Base-by-base conservation (phyloP, 352 stramenopile species). In the Phytopythium mirpurense region DNA sequence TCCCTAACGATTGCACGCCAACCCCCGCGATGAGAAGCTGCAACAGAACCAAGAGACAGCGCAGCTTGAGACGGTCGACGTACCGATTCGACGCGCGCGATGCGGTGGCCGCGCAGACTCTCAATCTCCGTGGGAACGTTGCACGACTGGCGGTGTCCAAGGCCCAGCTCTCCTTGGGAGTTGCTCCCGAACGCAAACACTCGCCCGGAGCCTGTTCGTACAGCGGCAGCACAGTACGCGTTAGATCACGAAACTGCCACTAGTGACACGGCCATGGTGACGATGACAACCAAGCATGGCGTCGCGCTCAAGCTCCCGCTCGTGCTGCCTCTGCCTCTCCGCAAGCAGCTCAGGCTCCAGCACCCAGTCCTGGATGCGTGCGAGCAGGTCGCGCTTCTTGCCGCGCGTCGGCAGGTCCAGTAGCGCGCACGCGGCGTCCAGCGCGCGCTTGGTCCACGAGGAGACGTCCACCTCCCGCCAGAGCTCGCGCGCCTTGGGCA, bases 171-270 rank as follows among this genome's bases (percentile, higher is more conserved):
- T 36, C 81, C 81, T 21, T 82, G 61, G 36, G 71, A 74, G 44
- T 91, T 91, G 60, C 60, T 70, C 8, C 81, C 81, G 35, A 77
- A 87, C 3, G 65, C 75, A 63, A 91, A 89, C 24, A 91, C 81
- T 10, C 81, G 63, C 1, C 76, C 74, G 4, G 70, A 78, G 16
- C 57, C 74, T 83, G 58, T 18, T 36, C 7, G 23, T 32, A 10
- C 5, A 15, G 11, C 32, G 32, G 2, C 7, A 36, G 11, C 32
- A 36, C 32, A n/a, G n/a, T n/a, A n/a, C n/a, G n/a, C n/a, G n/a
- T n/a, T n/a, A n/a, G n/a, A n/a, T n/a, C n/a, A n/a, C n/a, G n/a
- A n/a, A n/a, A n/a, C n/a, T n/a, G n/a, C n/a, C n/a, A n/a, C n/a
- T n/a, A n/a, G n/a, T n/a, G n/a, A n/a, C n/a, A n/a, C n/a, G n/a